These are phyloP conservation scores for Mortierella sp. DNA, from an alignment of 371 early-diverging fungal species.

Conservation along the genomic window DNA sequence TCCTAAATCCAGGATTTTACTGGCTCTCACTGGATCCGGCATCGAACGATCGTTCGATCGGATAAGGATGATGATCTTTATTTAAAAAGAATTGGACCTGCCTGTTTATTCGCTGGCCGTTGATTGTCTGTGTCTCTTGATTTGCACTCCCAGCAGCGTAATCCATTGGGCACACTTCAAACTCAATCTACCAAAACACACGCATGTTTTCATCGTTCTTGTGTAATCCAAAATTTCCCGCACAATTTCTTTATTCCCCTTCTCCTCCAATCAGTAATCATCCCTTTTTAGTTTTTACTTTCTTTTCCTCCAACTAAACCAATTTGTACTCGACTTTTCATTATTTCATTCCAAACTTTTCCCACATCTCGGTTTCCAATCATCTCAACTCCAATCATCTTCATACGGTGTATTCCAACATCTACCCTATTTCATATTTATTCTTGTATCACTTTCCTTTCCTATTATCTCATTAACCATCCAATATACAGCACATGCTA, in stretches of 20 bases:
- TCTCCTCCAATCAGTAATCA: background rate
- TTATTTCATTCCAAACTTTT: background rate
- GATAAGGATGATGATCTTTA: too few relatives aligned
- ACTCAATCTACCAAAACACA: too few relatives aligned
- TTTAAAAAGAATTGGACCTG: too few relatives aligned
- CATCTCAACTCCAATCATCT: too few relatives aligned
- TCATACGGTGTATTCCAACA: too few relatives aligned
- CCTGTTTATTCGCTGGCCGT: too few relatives aligned
- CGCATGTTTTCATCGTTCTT: too few relatives aligned
- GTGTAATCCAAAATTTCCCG: background rate
- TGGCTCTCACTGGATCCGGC: conserved; percentile 5
- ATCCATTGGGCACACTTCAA: too few relatives aligned
- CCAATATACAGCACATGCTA: background rate
- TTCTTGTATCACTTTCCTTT: background rate
- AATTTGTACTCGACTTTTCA: background rate
- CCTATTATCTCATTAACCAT: background rate
- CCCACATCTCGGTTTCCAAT: background rate
- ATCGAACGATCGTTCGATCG: too few relatives aligned
- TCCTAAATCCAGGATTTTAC: background rate
- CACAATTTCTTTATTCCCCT: background rate
- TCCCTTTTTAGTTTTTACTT: background rate
- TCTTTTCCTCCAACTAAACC: background rate
- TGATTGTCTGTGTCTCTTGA: too few relatives aligned
- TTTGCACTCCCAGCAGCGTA: too few relatives aligned
- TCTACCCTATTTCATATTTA: background rate